A percentile compares a stretch with the other conserved stretches of the same genome.
These are phyloP conservation scores for Mastigamoeba balamuthi DNA, from an alignment of 78 protist genomes.

Conservation along the genomic window DNA sequence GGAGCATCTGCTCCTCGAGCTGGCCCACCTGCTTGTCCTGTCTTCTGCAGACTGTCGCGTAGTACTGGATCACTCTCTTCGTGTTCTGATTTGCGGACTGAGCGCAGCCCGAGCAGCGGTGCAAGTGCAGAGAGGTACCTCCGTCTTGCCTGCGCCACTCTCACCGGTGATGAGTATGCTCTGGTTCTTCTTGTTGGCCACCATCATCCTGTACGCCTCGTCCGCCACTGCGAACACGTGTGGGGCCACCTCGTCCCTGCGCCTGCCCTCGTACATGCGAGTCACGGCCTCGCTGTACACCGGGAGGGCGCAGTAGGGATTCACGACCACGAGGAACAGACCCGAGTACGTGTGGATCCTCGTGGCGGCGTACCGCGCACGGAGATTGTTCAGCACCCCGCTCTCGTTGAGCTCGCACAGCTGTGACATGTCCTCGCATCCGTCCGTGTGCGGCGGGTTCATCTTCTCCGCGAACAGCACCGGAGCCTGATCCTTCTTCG, in stretches of 20 bases:
- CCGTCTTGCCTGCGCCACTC: no score
- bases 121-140: not conserved
- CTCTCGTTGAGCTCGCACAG: not conserved
- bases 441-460: not conserved
- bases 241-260: conserved; percentile 21
- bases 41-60: not conserved
- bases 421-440: not conserved
- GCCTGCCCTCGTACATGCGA: not conserved
- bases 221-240: conserved; percentile 45
- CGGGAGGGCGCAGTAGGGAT: not conserved
- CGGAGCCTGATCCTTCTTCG: no score
- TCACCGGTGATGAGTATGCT: conserved; percentile 10
- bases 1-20: conserved; percentile 31
- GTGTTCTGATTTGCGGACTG: conserved; percentile 54
- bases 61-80: conserved; percentile 37
- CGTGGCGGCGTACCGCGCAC: not conserved
- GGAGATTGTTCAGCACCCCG: not conserved
- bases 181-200: not conserved
- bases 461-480: no score
- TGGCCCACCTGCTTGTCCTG: not conserved
- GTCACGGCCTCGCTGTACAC: not conserved
- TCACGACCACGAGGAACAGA: not conserved
- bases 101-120: not conserved
- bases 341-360: not conserved
- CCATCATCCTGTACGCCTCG: conserved; percentile 21